phyloP scores from a whole-genome alignment of 192 early-diverging fungal genomes.

The Thoreauomyces humboldtii region DNA sequence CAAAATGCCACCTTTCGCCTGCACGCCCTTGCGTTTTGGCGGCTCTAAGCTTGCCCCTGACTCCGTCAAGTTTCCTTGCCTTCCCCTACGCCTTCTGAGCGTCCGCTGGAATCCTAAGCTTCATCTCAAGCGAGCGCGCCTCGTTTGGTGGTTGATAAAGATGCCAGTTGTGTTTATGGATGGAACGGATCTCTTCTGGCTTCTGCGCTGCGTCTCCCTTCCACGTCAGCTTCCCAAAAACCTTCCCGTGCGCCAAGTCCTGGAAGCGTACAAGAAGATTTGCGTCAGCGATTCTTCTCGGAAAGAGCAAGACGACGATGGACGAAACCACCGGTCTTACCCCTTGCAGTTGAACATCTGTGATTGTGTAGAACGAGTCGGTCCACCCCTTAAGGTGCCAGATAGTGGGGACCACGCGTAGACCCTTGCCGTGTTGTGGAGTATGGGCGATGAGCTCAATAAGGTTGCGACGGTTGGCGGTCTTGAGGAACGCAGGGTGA shows the following conservation, averaged over 20 bases:
- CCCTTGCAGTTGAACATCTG: not conserved
- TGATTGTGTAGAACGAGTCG: conserved; percentile 20
- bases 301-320: too few relatives aligned
- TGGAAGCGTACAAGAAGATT: not conserved
- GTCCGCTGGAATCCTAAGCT: conserved; percentile 13
- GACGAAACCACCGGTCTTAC: too few relatives aligned
- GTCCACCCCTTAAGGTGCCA: conserved; percentile 18
- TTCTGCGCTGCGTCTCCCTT: not conserved
- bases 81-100: conserved; percentile 7
- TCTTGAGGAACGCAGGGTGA: conserved; percentile 17
- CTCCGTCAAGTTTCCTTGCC: too few relatives aligned
- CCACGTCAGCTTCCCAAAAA: conserved; percentile 21
- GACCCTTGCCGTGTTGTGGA: conserved; percentile 10
- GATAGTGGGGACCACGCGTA: conserved; percentile 13
- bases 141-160: conserved; percentile 20
- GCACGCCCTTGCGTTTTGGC: too few relatives aligned
- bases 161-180: conserved; percentile 18
- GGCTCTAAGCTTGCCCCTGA: too few relatives aligned
- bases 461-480: conserved; percentile 8
- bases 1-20: too few relatives aligned
- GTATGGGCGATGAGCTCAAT: conserved; percentile 21
- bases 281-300: too few relatives aligned
- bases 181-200: conserved; percentile 4
- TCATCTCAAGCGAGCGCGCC: conserved; percentile 5
- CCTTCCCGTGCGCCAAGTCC: conserved; percentile 13